Evolutionary conservation across 805 yeast species (phyloP).

Genomic region (Komagataella kurtzmanii): DNA sequence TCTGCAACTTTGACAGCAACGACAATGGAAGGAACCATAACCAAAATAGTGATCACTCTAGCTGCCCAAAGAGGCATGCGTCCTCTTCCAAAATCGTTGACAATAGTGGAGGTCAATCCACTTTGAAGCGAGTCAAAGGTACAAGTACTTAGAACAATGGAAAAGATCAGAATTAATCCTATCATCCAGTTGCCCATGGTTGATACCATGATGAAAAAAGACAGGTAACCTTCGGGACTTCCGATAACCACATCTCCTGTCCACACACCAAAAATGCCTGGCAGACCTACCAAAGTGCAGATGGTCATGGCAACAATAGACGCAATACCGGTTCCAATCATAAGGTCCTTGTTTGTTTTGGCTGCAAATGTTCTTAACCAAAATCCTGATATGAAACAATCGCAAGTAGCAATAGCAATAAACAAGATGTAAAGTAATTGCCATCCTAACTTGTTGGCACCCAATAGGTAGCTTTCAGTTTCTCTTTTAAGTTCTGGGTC

Average conservation of each 20-base stretch:
- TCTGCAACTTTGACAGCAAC: constrained; percentile 76
- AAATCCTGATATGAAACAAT: constrained; percentile 81
- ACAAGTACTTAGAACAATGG: constrained; percentile 67
- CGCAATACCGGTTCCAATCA: constrained; percentile 67
- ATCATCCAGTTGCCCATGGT: constrained; percentile 78
- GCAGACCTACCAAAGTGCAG: constrained; percentile 60
- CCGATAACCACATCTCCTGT: constrained; percentile 46
- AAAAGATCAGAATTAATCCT: constrained; percentile 70
- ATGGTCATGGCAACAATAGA: constrained; percentile 49
- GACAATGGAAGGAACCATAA: constrained; percentile 80
- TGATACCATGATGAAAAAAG: constrained; percentile 59
- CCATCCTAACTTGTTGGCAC: constrained; percentile 71
- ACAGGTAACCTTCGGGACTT: constrained; percentile 46
- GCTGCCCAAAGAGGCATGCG: constrained; percentile 52
- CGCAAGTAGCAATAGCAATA: constrained; percentile 83
- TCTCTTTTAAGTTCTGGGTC: constrained; percentile 44
- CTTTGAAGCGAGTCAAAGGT: constrained; percentile 84
- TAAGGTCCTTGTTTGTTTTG: constrained; percentile 57
- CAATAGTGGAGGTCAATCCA: constrained; percentile 77
- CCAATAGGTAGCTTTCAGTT: constrained; percentile 51
- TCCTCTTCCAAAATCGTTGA: constrained; percentile 84
- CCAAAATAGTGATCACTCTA: constrained; percentile 54
- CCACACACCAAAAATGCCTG: constrained; percentile 90
- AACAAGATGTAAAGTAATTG: constrained; percentile 73
- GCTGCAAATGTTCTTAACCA: constrained; percentile 95